Percentiles rank a stretch among this genome's conserved stretches.
These are phyloP conservation scores for Ploettnerulaceae sp. DNA, from an alignment of 2,329 filamentous ascomycete genomes.

Conservation along the genomic window DNA sequence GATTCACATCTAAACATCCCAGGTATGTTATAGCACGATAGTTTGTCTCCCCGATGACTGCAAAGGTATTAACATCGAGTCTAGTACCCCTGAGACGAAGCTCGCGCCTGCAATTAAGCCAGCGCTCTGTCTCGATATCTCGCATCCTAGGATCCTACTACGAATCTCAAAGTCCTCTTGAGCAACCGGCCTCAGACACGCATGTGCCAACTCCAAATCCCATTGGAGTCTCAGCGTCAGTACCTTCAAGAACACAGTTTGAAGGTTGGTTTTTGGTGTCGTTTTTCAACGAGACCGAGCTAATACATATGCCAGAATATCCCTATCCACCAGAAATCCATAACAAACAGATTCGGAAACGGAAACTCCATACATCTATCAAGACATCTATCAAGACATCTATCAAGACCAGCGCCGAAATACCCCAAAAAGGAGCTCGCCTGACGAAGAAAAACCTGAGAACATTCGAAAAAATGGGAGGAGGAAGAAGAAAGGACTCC, in stretches of 20 bases:
- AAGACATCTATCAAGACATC: no score
- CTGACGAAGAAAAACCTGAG: constrained; percentile 20
- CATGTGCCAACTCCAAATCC: constrained; percentile 16
- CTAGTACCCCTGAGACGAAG: constrained; percentile 14
- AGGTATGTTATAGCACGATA: constrained; percentile 7
- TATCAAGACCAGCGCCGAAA: no score
- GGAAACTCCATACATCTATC: no score
- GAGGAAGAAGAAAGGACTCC: constrained; percentile 13
- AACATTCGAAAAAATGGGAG: constrained; percentile 18
- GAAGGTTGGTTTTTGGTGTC: constrained; percentile 20
- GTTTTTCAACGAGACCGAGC: constrained; percentile 15
- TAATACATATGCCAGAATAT: constrained; percentile 21
- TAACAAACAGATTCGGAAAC: no score
- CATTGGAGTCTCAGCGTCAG: constrained; percentile 14
- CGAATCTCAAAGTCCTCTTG: constrained; percentile 10
- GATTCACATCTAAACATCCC: constrained; percentile 6
- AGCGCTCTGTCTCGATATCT: constrained; percentile 15
- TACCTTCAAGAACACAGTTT: constrained; percentile 17
- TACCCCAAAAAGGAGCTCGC: constrained; percentile 17
- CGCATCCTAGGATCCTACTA: constrained; percentile 14
- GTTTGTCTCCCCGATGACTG: constrained; percentile 4
- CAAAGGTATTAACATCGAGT: constrained; percentile 4
- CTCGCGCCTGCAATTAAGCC: constrained; percentile 16
- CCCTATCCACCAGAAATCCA: constrained; percentile 11
- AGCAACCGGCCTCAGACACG: constrained; percentile 18